Evolutionary conservation across 768 basidiomycete species (phyloP).

Genomic region (Russula brevipes): DNA sequence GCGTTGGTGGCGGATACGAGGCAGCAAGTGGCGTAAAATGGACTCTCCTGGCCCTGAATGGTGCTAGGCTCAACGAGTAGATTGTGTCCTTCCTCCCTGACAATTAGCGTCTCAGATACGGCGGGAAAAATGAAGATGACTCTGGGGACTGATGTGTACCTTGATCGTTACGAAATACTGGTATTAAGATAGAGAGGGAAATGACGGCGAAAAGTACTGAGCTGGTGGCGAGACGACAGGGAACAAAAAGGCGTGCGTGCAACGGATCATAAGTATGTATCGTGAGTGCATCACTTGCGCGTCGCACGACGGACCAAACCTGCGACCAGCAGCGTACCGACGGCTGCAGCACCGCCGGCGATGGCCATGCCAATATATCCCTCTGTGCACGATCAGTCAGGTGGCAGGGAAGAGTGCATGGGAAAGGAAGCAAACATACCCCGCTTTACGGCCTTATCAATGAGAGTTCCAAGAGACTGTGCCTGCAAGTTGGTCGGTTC

Average conservation of each 20-base stretch:
- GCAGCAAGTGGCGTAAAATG: background rate
- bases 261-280: background rate
- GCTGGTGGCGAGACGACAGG: background rate
- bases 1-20: background rate
- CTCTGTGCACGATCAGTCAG: conserved; percentile 46
- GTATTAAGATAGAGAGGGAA: conserved; percentile 8
- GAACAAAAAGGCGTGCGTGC: background rate
- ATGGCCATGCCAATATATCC: conserved; percentile 99
- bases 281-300: conserved; percentile 36
- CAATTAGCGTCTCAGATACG: background rate
- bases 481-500: conserved; percentile 94
- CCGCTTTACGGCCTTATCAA: conserved; percentile 78
- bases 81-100: background rate
- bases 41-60: background rate
- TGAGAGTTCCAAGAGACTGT: conserved; percentile 75
- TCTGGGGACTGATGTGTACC: background rate
- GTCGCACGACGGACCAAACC: conserved; percentile 79
- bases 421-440: conserved; percentile 43
- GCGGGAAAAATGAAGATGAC: background rate
- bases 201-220: conserved; percentile 13
- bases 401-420: background rate
- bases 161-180: conserved; percentile 3
- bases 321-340: conserved; percentile 71
- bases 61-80: background rate
- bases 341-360: conserved; percentile 82